phyloP scores from a whole-genome alignment of 2,329 filamentous ascomycete species.

The Fusarium sp. region DNA sequence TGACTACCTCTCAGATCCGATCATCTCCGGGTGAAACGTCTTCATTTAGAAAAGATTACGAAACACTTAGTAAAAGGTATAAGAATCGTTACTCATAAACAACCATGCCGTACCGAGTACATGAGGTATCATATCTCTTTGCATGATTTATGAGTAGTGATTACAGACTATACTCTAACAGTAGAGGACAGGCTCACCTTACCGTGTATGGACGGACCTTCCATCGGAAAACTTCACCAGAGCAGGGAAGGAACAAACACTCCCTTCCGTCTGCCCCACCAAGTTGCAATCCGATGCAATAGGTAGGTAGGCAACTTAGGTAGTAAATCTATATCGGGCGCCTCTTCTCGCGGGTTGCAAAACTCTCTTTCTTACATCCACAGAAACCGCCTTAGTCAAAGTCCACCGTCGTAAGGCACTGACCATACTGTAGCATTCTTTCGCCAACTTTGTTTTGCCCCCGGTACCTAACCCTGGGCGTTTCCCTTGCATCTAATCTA shows the following conservation, averaged over 20 bases:
- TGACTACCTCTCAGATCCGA: neutral
- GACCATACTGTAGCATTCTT: neutral
- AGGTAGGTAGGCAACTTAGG: neutral
- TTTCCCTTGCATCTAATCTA: slow-evolving; percentile 3
- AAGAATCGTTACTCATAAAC: no score
- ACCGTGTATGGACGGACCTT: neutral
- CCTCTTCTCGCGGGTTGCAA: slow-evolving; percentile 6
- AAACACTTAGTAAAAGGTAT: no score
- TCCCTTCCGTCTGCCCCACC: slow-evolving; percentile 25
- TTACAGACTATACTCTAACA: no score
- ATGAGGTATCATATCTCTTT: neutral
- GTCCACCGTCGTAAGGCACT: neutral
- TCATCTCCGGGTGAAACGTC: neutral
- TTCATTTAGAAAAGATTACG: neutral
- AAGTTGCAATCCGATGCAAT: neutral
- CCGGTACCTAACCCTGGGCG: neutral
- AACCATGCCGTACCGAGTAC: neutral
- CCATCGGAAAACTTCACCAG: slow-evolving; percentile 2
- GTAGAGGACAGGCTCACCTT: no score
- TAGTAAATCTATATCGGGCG: slow-evolving; percentile 12
- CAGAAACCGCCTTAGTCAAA: slow-evolving; percentile 1
- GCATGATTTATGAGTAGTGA: neutral
- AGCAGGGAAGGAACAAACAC: neutral
- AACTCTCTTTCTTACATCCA: slow-evolving; percentile 33
- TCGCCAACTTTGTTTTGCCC: neutral